phyloP scores from a whole-genome alignment of 1,284 basidiomycete species.

The Waitea zeae region DNA sequence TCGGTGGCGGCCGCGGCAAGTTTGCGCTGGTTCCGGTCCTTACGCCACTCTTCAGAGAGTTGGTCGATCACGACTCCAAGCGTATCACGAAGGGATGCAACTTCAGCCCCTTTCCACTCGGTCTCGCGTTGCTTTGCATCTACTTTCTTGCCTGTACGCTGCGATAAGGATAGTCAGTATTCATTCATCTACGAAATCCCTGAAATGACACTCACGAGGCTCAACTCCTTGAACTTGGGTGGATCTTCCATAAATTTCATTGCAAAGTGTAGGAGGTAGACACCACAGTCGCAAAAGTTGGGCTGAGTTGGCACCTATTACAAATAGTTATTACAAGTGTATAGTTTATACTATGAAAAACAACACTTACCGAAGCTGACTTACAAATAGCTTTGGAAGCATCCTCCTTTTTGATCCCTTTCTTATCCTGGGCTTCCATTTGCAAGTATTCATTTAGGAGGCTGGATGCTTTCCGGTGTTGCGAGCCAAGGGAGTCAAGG shows the following conservation, averaged over 20 bases:
- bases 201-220: slow-evolving; percentile 20
- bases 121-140: slow-evolving; percentile 17
- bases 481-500: slow-evolving; percentile 71
- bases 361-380: slow-evolving; percentile 1
- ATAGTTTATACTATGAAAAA: too few species aligned
- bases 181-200: background rate
- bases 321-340: background rate
- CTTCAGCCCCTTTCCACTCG: slow-evolving; percentile 29
- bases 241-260: slow-evolving; percentile 51
- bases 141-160: slow-evolving; percentile 14
- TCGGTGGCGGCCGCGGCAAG: background rate
- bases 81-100: slow-evolving; percentile 17
- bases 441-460: slow-evolving; percentile 54
- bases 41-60: slow-evolving; percentile 26
- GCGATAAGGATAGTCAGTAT: slow-evolving; percentile 2
- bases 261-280: slow-evolving; percentile 73
- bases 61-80: slow-evolving; percentile 16
- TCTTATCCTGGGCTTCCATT: slow-evolving; percentile 72
- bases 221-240: slow-evolving; percentile 20
- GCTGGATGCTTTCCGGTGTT: slow-evolving; percentile 47
- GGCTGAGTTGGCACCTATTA: slow-evolving; percentile 60
- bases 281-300: slow-evolving; percentile 77
- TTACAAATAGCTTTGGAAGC: slow-evolving; percentile 1
- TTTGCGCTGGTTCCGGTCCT: slow-evolving; percentile 5
- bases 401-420: slow-evolving; percentile 29